phyloP scores from a whole-genome alignment of 768 basidiomycete species.

The Pholiota conissans region DNA sequence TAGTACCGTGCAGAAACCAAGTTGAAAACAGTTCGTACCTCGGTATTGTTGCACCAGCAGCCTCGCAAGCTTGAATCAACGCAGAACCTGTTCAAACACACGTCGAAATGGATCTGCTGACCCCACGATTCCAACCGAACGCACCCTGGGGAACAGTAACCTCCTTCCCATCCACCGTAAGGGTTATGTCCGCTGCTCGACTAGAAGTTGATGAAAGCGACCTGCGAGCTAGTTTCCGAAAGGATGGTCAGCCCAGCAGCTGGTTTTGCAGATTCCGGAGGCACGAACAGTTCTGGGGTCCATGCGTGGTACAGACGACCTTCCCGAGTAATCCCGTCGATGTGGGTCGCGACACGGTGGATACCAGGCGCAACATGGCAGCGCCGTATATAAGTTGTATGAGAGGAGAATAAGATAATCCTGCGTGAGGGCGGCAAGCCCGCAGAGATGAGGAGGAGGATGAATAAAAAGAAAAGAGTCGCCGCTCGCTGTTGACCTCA shows the following conservation, averaged over 20 bases:
- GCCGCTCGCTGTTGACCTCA: constrained; percentile 44
- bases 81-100: constrained; percentile 65
- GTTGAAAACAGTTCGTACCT: constrained; percentile 44
- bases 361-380: constrained; percentile 69
- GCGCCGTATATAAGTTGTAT: constrained; percentile 19
- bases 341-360: constrained; percentile 56
- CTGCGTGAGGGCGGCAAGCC: constrained; percentile 32
- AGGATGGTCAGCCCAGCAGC: constrained; percentile 1
- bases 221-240: constrained; percentile 46
- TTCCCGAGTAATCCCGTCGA: constrained; percentile 73
- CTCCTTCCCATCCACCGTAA: constrained; percentile 96
- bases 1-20: constrained; percentile 15
- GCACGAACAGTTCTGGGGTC: constrained; percentile 27
- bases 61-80: constrained; percentile 95
- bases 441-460: constrained; percentile 24
- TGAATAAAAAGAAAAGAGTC: constrained; percentile 30
- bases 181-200: constrained; percentile 77
- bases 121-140: constrained; percentile 24
- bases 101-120: not conserved
- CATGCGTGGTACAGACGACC: constrained; percentile 45
- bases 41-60: constrained; percentile 79
- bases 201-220: constrained; percentile 65
- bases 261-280: not conserved
- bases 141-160: constrained; percentile 95
- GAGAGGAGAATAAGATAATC: constrained; percentile 20